Conservation (phyloP, 1,284 basidiomycete species). For the Sphagnurus paluster region DNA sequence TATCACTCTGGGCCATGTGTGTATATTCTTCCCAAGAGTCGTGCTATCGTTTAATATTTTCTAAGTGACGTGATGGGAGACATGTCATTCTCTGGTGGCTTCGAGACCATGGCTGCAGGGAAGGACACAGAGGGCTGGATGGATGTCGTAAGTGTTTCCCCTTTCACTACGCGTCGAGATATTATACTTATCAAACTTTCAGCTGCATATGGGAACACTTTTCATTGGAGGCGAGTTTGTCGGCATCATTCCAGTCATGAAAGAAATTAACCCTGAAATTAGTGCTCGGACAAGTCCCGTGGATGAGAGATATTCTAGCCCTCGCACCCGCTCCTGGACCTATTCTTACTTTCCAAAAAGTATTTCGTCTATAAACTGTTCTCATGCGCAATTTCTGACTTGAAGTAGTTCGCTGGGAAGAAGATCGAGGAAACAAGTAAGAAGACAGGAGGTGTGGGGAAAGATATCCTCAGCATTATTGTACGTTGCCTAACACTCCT, state of each 20-base stretch:
- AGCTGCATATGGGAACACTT: slow-evolving; percentile 11
- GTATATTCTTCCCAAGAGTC: no score
- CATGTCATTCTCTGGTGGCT: slow-evolving; percentile 20
- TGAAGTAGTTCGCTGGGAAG: slow-evolving; percentile 3
- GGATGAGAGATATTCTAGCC: slow-evolving; percentile 9
- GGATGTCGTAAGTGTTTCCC: slow-evolving; percentile 8
- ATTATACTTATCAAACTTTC: background rate
- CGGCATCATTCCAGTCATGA: background rate
- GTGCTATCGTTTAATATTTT: background rate
- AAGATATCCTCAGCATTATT: slow-evolving; percentile 11
- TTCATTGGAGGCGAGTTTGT: slow-evolving; percentile 5
- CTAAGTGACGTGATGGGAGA: slow-evolving; percentile 20
- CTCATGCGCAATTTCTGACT: no score
- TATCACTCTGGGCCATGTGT: slow-evolving; percentile 9
- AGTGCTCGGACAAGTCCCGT: slow-evolving; percentile 12
- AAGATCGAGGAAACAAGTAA: slow-evolving; percentile 8
- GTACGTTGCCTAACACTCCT: background rate
- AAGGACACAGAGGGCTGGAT: slow-evolving; percentile 20
- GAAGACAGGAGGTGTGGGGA: background rate
- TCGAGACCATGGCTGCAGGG: slow-evolving; percentile 16
- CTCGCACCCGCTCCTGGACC: slow-evolving; percentile 9
- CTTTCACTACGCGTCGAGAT: no score
- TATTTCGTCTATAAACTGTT: background rate
- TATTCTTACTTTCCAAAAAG: slow-evolving; percentile 11
- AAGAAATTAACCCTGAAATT: background rate